Evolutionary conservation across 2,329 filamentous ascomycete species (phyloP).

Genomic region (Fusarium buxicola): DNA sequence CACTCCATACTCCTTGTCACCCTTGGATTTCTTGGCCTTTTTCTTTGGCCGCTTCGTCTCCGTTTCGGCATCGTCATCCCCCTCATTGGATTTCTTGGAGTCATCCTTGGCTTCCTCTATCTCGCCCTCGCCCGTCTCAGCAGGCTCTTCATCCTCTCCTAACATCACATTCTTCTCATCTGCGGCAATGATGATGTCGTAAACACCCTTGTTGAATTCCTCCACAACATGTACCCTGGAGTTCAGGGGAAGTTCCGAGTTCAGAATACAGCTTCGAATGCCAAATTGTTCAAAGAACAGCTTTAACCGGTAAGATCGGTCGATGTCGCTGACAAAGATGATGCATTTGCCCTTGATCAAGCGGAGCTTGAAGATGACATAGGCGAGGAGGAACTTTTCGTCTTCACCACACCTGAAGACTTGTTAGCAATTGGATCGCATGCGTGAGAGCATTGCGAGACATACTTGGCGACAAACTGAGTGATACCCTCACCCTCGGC

Average conservation of each 20-base stretch:
- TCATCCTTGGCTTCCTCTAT: conserved; percentile 54
- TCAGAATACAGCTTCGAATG: conserved; percentile 91
- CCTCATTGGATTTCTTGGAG: conserved; percentile 21
- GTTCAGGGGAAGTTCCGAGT: conserved; percentile 94
- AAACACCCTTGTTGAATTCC: conserved; percentile 96
- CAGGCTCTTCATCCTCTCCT: conserved; percentile 69
- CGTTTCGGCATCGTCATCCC: conserved; percentile 45
- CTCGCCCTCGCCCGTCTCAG: conserved; percentile 57
- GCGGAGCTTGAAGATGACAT: conserved; percentile 95
- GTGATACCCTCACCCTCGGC: conserved; percentile 80
- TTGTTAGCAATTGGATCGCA: conserved; percentile 22
- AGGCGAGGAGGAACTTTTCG: conserved; percentile 93
- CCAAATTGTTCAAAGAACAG: conserved; percentile 97
- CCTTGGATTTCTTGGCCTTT: conserved; percentile 64
- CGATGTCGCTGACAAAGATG: conserved; percentile 82
- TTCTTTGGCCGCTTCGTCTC: conserved; percentile 49
- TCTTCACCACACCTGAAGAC: conserved; percentile 82
- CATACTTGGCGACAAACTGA: conserved; percentile 86
- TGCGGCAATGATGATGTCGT: conserved; percentile 97
- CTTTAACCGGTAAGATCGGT: conserved; percentile 90
- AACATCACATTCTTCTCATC: conserved; percentile 91
- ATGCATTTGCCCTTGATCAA: conserved; percentile 91
- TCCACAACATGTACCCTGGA: conserved; percentile 94
- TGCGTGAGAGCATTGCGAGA: background rate
- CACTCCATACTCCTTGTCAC: conserved; percentile 92